phyloP scores from a whole-genome alignment of 2,329 filamentous ascomycete species.

The Sporothrix curviconia region DNA sequence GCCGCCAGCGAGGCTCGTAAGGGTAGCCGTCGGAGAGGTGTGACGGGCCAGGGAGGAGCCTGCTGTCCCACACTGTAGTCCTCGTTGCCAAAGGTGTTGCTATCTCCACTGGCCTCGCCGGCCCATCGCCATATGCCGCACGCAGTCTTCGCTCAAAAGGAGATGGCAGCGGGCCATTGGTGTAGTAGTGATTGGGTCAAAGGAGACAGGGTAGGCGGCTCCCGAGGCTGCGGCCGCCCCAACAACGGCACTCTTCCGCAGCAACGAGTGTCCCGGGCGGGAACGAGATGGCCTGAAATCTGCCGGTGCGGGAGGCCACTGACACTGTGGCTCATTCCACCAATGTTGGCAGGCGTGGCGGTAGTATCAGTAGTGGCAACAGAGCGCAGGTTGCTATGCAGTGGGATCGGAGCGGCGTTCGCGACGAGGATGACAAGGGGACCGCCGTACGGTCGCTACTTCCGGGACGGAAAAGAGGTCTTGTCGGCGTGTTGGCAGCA shows the following conservation, averaged over 20 bases:
- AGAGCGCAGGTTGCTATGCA: not conserved
- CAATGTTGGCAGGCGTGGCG: not conserved
- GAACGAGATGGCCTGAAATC: not conserved
- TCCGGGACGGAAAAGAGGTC: not conserved
- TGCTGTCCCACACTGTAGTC: not conserved
- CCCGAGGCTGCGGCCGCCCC: not conserved
- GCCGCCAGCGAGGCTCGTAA: not conserved
- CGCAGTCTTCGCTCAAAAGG: constrained; percentile 21
- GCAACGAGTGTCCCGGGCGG: not conserved
- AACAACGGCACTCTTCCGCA: not conserved
- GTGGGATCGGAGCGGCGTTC: not conserved
- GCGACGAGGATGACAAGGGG: not conserved
- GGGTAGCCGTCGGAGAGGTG: constrained; percentile 4
- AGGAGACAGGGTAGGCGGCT: not conserved
- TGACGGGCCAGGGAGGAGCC: not conserved
- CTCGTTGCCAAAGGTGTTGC: not conserved
- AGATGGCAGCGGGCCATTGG: constrained; percentile 21
- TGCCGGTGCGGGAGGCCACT: not conserved
- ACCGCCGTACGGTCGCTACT: not conserved
- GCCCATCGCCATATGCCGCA: constrained; percentile 17
- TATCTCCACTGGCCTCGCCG: not conserved
- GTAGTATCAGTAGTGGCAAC: too few species aligned
- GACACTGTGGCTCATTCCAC: not conserved
- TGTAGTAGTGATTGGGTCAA: constrained; percentile 18
- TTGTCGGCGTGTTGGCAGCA: not conserved